phyloP scores from a whole-genome alignment of 2,329 filamentous ascomycete genomes.

The Cryphonectria japonica region DNA sequence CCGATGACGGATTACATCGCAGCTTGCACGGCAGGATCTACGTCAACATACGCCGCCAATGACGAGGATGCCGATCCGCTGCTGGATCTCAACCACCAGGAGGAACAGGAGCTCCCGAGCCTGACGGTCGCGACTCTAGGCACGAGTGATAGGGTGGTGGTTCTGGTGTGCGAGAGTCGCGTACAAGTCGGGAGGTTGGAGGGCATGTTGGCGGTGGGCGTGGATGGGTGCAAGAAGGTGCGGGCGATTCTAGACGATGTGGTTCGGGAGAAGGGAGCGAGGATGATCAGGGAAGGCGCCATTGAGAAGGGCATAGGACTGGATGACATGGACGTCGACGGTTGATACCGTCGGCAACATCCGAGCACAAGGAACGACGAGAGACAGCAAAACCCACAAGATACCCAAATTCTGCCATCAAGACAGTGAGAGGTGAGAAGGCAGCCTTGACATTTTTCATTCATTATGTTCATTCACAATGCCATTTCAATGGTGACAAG shows the following conservation, averaged over 20 bases:
- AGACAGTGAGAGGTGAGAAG: conserved; percentile 11
- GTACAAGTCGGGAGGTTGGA: conserved; percentile 83
- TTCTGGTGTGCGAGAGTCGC: conserved; percentile 83
- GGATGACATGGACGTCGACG: conserved; percentile 54
- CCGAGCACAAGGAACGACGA: conserved; percentile 1
- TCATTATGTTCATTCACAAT: conserved; percentile 8
- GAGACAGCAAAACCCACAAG: not conserved
- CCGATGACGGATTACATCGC: conserved; percentile 93
- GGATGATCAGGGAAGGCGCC: conserved; percentile 62
- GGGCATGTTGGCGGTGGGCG: conserved; percentile 88
- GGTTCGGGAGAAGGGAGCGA: conserved; percentile 70
- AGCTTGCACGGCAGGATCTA: conserved; percentile 85
- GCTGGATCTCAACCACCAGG: conserved; percentile 76
- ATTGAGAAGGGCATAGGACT: conserved; percentile 53
- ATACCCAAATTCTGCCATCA: conserved; percentile 18
- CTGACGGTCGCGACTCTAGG: conserved; percentile 84
- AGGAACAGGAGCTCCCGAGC: conserved; percentile 87
- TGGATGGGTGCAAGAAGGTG: conserved; percentile 90
- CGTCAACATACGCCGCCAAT: conserved; percentile 65
- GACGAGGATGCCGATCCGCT: conserved; percentile 76
- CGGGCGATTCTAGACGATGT: conserved; percentile 79
- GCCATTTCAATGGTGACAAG: not conserved
- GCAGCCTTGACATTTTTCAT: not conserved
- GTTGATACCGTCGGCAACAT: conserved; percentile 19
- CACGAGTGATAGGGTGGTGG: conserved; percentile 72